phyloP scores from a whole-genome alignment of 2,329 filamentous ascomycete genomes.

The Colletotrichum spaethianum region DNA sequence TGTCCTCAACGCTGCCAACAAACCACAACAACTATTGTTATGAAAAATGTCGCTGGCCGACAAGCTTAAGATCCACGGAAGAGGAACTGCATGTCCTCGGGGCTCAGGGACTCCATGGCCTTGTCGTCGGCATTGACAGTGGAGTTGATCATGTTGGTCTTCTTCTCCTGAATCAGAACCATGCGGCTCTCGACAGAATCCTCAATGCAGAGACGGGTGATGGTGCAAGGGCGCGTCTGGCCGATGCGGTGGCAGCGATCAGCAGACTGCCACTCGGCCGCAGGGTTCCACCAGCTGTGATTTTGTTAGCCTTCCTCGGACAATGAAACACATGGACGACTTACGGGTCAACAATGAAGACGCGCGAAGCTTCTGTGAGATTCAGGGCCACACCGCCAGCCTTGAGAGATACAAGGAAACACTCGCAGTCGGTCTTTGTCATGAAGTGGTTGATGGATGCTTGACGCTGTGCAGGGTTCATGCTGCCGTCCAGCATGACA shows the following conservation, averaged over 20 bases:
- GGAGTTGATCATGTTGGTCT: constrained; percentile 96
- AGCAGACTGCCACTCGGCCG: constrained; percentile 98
- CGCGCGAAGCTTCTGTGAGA: constrained; percentile 91
- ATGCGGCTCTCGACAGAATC: constrained; percentile 97
- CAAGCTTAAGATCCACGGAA: constrained; percentile 75
- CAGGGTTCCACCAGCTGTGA: constrained; percentile 96
- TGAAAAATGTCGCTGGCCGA: background rate
- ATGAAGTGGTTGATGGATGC: constrained; percentile 97
- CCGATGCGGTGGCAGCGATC: constrained; percentile 96
- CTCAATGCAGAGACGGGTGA: constrained; percentile 95
- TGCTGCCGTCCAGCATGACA: constrained; percentile 97
- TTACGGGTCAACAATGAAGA: constrained; percentile 97
- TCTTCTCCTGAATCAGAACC: constrained; percentile 97
- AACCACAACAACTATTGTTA: background rate
- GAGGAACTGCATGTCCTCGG: constrained; percentile 95
- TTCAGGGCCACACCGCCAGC: constrained; percentile 97
- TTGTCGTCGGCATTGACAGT: constrained; percentile 95
- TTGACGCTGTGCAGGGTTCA: constrained; percentile 94
- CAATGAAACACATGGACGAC: constrained; percentile 54
- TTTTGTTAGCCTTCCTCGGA: constrained; percentile 43
- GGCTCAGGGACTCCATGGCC: constrained; percentile 91
- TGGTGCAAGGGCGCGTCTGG: constrained; percentile 92
- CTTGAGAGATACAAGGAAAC: constrained; percentile 96
- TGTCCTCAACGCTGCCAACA: constrained; percentile 22
- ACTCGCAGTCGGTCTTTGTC: constrained; percentile 93